Evolutionary conservation across 169 alveolate species (phyloP), one percentile per base, ranked within the genome.

Genomic region (Babesia ovata): DNA sequence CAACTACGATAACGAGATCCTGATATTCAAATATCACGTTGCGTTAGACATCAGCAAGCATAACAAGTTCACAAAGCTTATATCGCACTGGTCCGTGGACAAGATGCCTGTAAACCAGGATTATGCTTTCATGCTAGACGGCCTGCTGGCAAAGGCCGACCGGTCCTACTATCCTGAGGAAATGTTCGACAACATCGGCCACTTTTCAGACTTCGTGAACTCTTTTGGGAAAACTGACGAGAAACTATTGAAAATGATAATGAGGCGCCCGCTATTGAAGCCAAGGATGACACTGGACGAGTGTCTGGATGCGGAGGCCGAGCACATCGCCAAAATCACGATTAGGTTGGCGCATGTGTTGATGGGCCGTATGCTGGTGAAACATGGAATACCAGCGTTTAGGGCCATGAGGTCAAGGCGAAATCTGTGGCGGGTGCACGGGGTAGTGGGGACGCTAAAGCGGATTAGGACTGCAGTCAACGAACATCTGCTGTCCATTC

Each of bases 81-180:
- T 81, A n/a, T 76, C 83, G 33, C 75, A 81, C 65, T 81, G 88
- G 88, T 69, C 75, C 28, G 28, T 60, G 24, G 82, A 48, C 4
- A 28, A 39, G 42, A 22, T 79, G 33, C 87, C 87, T 12, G 66
- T 69, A 29, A 17, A 56, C 16, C 24, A 52, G 24, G 48, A 22
- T 8, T 67, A 67, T n/a, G 36, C 73, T 22, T 22, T 49, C 28
- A 57, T 69, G 45, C 60, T 81, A 11, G 73, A 81, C 49, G 22
- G 19, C 0, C 42, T 24, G 50, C 62, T 81, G 13, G 45, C 39
- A 9, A 26, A n/a, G 24, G 53, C 17, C 16, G 81, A 81, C 36
- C 19, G 88, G 44, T 72, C 88, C 24, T 17, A 49, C 44, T 81
- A 81, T 57, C 85, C 88, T 4, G 53, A 39, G 49, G 78, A 63